phyloP scores from a whole-genome alignment of 768 basidiomycete species.

The Boletellus sp. region DNA sequence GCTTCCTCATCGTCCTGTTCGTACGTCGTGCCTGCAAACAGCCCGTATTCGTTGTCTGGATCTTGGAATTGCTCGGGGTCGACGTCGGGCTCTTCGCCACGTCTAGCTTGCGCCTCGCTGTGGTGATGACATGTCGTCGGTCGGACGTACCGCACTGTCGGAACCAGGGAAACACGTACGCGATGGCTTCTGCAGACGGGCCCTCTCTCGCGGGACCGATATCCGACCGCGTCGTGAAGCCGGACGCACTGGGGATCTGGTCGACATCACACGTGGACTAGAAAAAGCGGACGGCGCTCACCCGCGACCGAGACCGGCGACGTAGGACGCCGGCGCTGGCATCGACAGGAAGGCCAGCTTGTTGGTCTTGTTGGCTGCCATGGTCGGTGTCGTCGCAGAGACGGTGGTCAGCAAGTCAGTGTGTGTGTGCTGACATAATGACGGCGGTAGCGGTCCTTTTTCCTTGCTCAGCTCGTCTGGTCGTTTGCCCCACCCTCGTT shows the following conservation, averaged over 20 bases:
- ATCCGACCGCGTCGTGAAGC: slow-evolving; percentile 97
- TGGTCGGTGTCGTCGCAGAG: slow-evolving; percentile 12
- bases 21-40: slow-evolving; percentile 94
- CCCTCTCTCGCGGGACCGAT: slow-evolving; percentile 97
- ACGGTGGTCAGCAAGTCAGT: too few species aligned
- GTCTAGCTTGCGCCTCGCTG: slow-evolving; percentile 80
- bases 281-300: slow-evolving; percentile 35
- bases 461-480: too few species aligned
- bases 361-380: slow-evolving; percentile 61
- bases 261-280: slow-evolving; percentile 8
- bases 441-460: too few species aligned
- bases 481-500: too few species aligned
- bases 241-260: slow-evolving; percentile 66
- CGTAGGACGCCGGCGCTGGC: slow-evolving; percentile 95
- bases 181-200: slow-evolving; percentile 86
- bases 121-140: too few species aligned
- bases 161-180: slow-evolving; percentile 50
- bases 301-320: slow-evolving; percentile 98
- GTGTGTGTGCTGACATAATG: too few species aligned
- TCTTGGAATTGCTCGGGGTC: slow-evolving; percentile 94
- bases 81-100: slow-evolving; percentile 85
- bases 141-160: too few species aligned
- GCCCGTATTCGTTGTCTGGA: slow-evolving; percentile 94
- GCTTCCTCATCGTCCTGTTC: slow-evolving; percentile 98
- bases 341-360: slow-evolving; percentile 86